Evolutionary conservation across 495 filamentous ascomycete genomes (phyloP).

Genomic region (Penicillium lagena): DNA sequence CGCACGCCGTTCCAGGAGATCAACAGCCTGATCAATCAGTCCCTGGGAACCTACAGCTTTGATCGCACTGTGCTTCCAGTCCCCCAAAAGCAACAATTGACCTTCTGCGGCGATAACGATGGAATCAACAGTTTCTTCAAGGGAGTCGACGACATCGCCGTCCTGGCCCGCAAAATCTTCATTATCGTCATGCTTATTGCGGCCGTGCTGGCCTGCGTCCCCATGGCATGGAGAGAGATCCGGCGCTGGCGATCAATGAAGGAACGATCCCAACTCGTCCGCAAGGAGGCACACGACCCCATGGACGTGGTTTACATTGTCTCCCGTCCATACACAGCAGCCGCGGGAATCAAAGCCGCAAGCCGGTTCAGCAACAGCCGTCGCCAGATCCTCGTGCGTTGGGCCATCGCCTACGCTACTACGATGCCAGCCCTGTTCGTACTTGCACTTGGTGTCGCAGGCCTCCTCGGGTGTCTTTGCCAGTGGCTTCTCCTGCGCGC

Average conservation of each 20-base stretch:
- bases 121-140: slow-evolving; percentile 85
- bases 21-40: slow-evolving; percentile 61
- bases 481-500: slow-evolving; percentile 72
- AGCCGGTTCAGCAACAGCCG: slow-evolving; percentile 59
- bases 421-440: slow-evolving; percentile 81
- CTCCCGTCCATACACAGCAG: slow-evolving; percentile 68
- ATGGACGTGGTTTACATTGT: slow-evolving; percentile 88
- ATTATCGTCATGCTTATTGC: slow-evolving; percentile 62
- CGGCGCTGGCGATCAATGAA: slow-evolving; percentile 69
- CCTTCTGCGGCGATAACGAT: slow-evolving; percentile 82
- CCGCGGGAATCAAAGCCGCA: slow-evolving; percentile 66
- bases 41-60: slow-evolving; percentile 65
- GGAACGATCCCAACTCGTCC: slow-evolving; percentile 59
- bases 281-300: slow-evolving; percentile 60
- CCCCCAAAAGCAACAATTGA: slow-evolving; percentile 70
- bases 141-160: slow-evolving; percentile 51
- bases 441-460: slow-evolving; percentile 77
- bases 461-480: slow-evolving; percentile 75
- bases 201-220: slow-evolving; percentile 65
- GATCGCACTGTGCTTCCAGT: slow-evolving; percentile 71
- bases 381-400: slow-evolving; percentile 66
- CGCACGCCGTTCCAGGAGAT: slow-evolving; percentile 70
- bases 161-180: slow-evolving; percentile 64
- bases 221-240: slow-evolving; percentile 75
- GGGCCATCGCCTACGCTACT: slow-evolving; percentile 83